Conservation (phyloP, 345 rosid species). For the Cardamine chenopodiifolia region DNA sequence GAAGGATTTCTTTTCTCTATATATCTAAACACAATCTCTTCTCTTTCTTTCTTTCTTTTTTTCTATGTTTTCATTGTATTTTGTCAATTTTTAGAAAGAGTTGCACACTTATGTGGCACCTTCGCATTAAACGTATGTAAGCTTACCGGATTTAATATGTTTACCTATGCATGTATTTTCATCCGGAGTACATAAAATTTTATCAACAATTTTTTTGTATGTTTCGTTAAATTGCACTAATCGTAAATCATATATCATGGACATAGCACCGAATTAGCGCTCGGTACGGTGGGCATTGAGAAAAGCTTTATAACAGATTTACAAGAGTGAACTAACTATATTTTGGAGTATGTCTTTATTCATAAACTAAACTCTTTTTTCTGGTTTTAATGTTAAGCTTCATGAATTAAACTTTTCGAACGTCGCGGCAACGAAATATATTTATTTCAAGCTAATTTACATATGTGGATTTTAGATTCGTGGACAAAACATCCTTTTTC, state of each 20-base stretch:
- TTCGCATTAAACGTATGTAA: neutral
- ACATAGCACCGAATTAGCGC: neutral
- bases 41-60: no score
- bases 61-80: neutral
- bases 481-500: neutral
- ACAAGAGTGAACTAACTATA: no score
- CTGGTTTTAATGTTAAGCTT: no score
- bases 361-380: no score
- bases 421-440: neutral
- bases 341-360: no score
- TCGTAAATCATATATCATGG: neutral
- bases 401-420: no score
- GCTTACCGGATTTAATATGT: no score
- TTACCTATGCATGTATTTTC: neutral
- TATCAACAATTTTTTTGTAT: no score
- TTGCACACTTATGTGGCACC: neutral
- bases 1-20: neutral
- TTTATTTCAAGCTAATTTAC: no score
- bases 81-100: slow-evolving; percentile 12
- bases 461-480: neutral
- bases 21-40: neutral
- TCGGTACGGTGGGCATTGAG: no score
- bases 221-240: neutral
- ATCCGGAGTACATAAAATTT: neutral
- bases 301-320: no score